Percentiles rank a stretch among this genome's conserved stretches.
phyloP scores from a whole-genome alignment of 768 basidiomycete genomes.

The Russula emetica region DNA sequence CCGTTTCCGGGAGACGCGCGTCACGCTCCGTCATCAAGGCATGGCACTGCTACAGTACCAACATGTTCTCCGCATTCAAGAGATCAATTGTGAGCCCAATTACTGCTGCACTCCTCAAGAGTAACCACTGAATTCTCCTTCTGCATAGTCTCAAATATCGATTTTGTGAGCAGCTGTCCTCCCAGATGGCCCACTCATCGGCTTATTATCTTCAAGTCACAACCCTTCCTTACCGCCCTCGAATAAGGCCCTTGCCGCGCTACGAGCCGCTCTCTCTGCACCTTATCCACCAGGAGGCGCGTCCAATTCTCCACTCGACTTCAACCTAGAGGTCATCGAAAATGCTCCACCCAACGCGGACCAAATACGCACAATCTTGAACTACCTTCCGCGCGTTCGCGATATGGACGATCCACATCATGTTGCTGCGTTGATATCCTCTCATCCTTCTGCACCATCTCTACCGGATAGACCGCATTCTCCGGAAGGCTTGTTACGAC shows the following conservation, averaged over 20 bases:
- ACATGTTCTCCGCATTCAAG: slow-evolving; percentile 28
- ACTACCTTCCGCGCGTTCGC: slow-evolving; percentile 48
- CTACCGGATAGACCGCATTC: slow-evolving; percentile 40
- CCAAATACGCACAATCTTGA: slow-evolving; percentile 62
- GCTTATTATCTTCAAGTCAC: slow-evolving; percentile 44
- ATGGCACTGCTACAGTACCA: too few species aligned
- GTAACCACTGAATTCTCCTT: neutral
- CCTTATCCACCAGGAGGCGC: slow-evolving; percentile 57
- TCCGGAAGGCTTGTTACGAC: slow-evolving; percentile 43
- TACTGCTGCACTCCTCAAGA: too few species aligned
- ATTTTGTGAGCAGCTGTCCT: slow-evolving; percentile 21
- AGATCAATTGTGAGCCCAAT: slow-evolving; percentile 18
- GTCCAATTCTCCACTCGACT: slow-evolving; percentile 51
- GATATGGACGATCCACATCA: slow-evolving; percentile 29
- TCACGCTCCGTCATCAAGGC: too few species aligned
- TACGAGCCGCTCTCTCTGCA: slow-evolving; percentile 52
- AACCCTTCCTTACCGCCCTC: slow-evolving; percentile 63
- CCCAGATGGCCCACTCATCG: neutral
- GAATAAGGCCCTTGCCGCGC: slow-evolving; percentile 52
- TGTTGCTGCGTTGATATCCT: slow-evolving; percentile 49
- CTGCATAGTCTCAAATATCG: slow-evolving; percentile 23
- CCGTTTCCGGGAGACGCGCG: neutral
- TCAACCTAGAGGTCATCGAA: slow-evolving; percentile 70
- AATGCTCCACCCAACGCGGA: slow-evolving; percentile 58
- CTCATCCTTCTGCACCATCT: slow-evolving; percentile 49